phyloP scores from a whole-genome alignment of 345 rosid species.

The Noccaea bulbosa region DNA sequence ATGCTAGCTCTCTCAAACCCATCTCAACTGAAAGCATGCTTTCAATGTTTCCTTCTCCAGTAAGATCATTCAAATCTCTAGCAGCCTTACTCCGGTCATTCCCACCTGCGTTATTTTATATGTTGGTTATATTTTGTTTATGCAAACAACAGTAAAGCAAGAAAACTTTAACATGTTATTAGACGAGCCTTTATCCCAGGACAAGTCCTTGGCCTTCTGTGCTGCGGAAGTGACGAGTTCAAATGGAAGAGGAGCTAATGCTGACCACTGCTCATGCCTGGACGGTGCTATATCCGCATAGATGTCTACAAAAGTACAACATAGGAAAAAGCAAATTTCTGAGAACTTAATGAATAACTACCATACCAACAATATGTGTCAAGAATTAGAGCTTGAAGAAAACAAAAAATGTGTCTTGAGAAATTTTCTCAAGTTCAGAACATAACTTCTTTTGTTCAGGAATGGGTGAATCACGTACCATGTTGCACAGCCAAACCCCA shows the following conservation, averaged over 20 bases:
- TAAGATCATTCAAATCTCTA: conserved; percentile 83
- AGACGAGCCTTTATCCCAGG: conserved; percentile 70
- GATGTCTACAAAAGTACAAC: conserved; percentile 53
- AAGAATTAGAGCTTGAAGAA: neutral
- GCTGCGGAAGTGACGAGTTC: conserved; percentile 97
- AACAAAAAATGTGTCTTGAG: neutral
- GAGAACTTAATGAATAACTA: conserved; percentile 8
- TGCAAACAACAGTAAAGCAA: conserved; percentile 9
- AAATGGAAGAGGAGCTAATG: conserved; percentile 97
- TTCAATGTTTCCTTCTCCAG: conserved; percentile 99
- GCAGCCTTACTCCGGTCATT: conserved; percentile 61
- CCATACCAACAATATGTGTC: conserved; percentile 7
- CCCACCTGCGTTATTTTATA: conserved; percentile 57
- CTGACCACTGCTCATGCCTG: conserved; percentile 96
- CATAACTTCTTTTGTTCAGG: neutral
- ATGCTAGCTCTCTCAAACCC: conserved; percentile 95
- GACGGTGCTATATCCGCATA: conserved; percentile 81
- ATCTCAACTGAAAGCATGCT: conserved; percentile 99
- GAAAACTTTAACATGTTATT: neutral
- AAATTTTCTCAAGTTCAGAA: conserved; percentile 12
- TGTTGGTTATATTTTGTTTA: conserved; percentile 25
- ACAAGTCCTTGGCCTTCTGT: conserved; percentile 89
- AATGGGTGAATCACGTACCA: conserved; percentile 60
- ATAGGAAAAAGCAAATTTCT: conserved; percentile 35
- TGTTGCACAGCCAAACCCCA: conserved; percentile 95